Conservation (phyloP, 495 filamentous ascomycete genomes). For the Lophium mytilinum region DNA sequence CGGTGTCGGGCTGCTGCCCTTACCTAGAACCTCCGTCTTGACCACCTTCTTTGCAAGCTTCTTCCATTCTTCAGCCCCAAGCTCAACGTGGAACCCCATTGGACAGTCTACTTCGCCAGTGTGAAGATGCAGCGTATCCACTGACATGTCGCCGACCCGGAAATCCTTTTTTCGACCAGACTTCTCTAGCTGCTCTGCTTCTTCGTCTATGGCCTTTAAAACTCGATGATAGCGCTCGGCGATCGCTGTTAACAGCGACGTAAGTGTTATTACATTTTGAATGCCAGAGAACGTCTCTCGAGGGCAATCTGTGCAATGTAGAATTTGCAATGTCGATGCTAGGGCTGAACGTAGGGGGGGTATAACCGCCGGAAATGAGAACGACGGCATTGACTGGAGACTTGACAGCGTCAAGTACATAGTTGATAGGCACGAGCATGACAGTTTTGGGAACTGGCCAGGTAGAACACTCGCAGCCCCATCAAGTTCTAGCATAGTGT, state of each 20-base stretch:
- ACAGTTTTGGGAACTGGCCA: background rate
- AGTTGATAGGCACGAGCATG: slow-evolving; percentile 32
- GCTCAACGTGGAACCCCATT: slow-evolving; percentile 28
- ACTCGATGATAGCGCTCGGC: slow-evolving; percentile 29
- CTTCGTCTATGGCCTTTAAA: slow-evolving; percentile 25
- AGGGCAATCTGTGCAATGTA: slow-evolving; percentile 30
- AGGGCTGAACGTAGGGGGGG: slow-evolving; percentile 28
- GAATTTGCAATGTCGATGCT: slow-evolving; percentile 21
- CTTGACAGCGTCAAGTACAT: slow-evolving; percentile 31
- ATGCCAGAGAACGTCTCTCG: slow-evolving; percentile 25
- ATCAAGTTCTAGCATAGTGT: background rate
- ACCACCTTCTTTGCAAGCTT: slow-evolving; percentile 30
- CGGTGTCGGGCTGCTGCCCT: slow-evolving; percentile 5
- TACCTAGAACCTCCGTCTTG: slow-evolving; percentile 29
- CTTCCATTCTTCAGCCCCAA: slow-evolving; percentile 29
- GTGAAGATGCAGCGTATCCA: slow-evolving; percentile 25
- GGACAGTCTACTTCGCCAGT: slow-evolving; percentile 28
- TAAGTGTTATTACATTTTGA: slow-evolving; percentile 29
- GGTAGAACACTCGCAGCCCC: background rate
- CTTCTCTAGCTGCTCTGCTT: slow-evolving; percentile 21
- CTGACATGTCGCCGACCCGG: slow-evolving; percentile 28
- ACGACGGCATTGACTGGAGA: slow-evolving; percentile 22
- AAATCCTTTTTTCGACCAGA: slow-evolving; percentile 26
- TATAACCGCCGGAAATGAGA: slow-evolving; percentile 29
- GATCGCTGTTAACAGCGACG: slow-evolving; percentile 25